phyloP scores from a whole-genome alignment of 1,139 yeast species.

The Hansenula sp. region DNA sequence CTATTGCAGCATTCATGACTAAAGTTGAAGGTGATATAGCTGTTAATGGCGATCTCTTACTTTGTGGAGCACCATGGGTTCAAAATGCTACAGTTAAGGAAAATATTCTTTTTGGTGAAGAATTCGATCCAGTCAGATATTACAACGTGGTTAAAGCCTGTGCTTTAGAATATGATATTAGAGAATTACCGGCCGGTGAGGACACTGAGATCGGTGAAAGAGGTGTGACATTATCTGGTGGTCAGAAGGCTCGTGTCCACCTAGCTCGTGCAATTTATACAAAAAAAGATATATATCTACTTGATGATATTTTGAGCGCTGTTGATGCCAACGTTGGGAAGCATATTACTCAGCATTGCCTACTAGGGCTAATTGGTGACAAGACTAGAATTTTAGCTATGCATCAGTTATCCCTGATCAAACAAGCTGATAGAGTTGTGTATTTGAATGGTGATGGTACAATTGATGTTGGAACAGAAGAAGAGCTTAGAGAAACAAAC shows the following conservation, averaged over 20 bases:
- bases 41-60: slow-evolving; percentile 22
- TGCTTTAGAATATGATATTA: slow-evolving; percentile 62
- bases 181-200: slow-evolving; percentile 73
- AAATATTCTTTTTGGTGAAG: slow-evolving; percentile 68
- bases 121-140: slow-evolving; percentile 49
- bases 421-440: slow-evolving; percentile 60
- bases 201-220: slow-evolving; percentile 82
- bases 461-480: slow-evolving; percentile 49
- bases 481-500: slow-evolving; percentile 38
- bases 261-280: slow-evolving; percentile 81
- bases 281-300: slow-evolving; percentile 54
- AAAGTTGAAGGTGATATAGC: slow-evolving; percentile 33
- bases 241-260: no score
- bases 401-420: slow-evolving; percentile 69
- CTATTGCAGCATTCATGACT: slow-evolving; percentile 43
- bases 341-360: slow-evolving; percentile 66
- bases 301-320: slow-evolving; percentile 85
- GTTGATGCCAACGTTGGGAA: slow-evolving; percentile 89
- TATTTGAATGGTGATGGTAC: slow-evolving; percentile 62
- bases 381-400: slow-evolving; percentile 78
- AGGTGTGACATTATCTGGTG: slow-evolving; percentile 77
- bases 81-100: slow-evolving; percentile 75
- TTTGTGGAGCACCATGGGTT: slow-evolving; percentile 67
- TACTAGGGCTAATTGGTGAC: slow-evolving; percentile 48
- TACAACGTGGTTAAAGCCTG: slow-evolving; percentile 55